Conservation (phyloP, 176 grass and related monocot species). For the Eleusine indica region DNA sequence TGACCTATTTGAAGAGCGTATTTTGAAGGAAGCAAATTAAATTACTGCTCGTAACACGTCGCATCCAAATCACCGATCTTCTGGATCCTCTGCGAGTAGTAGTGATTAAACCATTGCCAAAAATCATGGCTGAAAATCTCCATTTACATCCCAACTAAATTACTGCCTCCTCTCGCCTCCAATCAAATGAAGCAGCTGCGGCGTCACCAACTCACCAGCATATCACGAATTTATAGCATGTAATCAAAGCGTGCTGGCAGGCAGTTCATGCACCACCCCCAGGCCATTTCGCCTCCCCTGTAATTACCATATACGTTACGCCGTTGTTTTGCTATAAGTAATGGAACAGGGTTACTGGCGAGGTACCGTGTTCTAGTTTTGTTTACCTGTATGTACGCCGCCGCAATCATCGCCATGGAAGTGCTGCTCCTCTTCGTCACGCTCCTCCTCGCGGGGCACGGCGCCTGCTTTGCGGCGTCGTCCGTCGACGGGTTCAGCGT, state of each 20-base stretch:
- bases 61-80: not conserved
- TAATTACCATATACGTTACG: constrained; percentile 37
- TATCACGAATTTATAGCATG: not conserved
- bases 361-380: not conserved
- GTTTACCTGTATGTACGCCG: too few species aligned
- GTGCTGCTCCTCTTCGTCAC: constrained; percentile 6
- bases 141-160: not conserved
- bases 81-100: not conserved
- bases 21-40: not conserved
- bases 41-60: not conserved
- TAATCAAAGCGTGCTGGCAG: not conserved
- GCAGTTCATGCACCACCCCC: not conserved
- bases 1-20: too few species aligned
- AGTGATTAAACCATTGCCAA: not conserved
- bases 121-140: not conserved
- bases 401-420: constrained; percentile 36
- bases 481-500: constrained; percentile 41
- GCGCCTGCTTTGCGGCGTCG: not conserved
- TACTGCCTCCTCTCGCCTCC: not conserved
- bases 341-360: not conserved
- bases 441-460: constrained; percentile 1
- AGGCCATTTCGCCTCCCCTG: not conserved
- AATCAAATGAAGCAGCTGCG: not conserved
- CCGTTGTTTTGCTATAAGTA: constrained; percentile 8
- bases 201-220: not conserved